Conservation (phyloP, 495 filamentous ascomycete species). For the Neurospora sublineolata region DNA sequence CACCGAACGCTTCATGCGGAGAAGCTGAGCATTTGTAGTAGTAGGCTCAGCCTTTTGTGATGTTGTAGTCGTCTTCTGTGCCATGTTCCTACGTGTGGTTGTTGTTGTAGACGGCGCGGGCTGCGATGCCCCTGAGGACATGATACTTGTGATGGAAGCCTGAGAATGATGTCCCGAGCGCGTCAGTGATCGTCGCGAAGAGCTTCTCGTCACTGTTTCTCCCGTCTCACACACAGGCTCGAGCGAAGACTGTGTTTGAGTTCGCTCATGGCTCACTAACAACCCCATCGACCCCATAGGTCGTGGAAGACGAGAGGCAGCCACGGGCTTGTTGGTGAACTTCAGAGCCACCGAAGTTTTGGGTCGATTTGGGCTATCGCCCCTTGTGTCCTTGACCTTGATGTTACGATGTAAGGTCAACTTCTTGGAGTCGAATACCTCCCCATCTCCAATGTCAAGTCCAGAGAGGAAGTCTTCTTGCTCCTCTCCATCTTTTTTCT, state of each 20-base stretch:
- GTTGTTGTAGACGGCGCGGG: constrained; percentile 46
- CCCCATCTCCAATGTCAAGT: constrained; percentile 75
- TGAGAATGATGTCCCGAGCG: constrained; percentile 56
- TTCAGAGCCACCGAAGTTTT: constrained; percentile 77
- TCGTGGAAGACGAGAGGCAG: constrained; percentile 45
- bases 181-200: constrained; percentile 48
- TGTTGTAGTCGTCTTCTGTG: constrained; percentile 42
- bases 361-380: constrained; percentile 51
- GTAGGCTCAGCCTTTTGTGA: constrained; percentile 46
- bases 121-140: constrained; percentile 23
- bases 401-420: constrained; percentile 86
- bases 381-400: constrained; percentile 61
- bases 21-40: constrained; percentile 58
- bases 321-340: constrained; percentile 63
- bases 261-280: constrained; percentile 45
- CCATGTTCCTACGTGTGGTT: constrained; percentile 49
- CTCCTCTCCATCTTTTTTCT: constrained; percentile 25
- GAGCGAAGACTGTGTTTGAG: constrained; percentile 60
- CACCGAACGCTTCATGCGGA: constrained; percentile 80
- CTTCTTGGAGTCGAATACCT: constrained; percentile 68
- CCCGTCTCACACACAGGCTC: constrained; percentile 91
- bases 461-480: constrained; percentile 80
- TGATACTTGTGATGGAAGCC: constrained; percentile 44
- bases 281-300: constrained; percentile 46
- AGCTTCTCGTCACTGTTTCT: constrained; percentile 42